These are phyloP conservation scores for Boeremia lycopersici DNA, from an alignment of 2,329 filamentous ascomycete species.

Conservation along the genomic window DNA sequence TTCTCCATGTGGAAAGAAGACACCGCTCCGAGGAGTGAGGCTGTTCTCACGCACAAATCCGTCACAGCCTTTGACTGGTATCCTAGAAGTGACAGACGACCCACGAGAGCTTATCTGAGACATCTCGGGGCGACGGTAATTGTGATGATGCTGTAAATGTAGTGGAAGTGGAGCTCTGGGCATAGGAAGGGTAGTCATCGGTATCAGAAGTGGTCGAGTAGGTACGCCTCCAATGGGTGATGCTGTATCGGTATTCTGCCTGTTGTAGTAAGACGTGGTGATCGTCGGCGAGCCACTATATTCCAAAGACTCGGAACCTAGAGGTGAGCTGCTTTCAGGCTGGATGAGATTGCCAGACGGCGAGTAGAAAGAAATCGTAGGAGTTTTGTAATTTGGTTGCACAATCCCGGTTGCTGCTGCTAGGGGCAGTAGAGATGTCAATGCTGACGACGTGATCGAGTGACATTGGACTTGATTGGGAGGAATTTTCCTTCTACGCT, in stretches of 20 bases:
- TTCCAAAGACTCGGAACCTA: slow-evolving; percentile 14
- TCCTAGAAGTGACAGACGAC: slow-evolving; percentile 14
- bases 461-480: slow-evolving; percentile 3
- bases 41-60: slow-evolving; percentile 32
- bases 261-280: slow-evolving; percentile 19
- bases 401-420: slow-evolving; percentile 46
- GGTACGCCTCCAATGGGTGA: background rate
- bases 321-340: slow-evolving; percentile 25
- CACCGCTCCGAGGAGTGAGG: slow-evolving; percentile 23
- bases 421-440: slow-evolving; percentile 45
- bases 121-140: slow-evolving; percentile 21
- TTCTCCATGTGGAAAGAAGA: slow-evolving; percentile 3
- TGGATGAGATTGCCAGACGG: slow-evolving; percentile 45
- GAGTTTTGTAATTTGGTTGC: slow-evolving; percentile 31
- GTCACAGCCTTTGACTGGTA: slow-evolving; percentile 36
- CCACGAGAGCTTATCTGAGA: slow-evolving; percentile 25
- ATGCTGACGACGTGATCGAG: slow-evolving; percentile 44
- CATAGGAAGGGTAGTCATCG: slow-evolving; percentile 30
- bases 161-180: slow-evolving; percentile 28
- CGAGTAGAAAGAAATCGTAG: slow-evolving; percentile 42
- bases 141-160: slow-evolving; percentile 31
- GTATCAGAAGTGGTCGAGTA: slow-evolving; percentile 24
- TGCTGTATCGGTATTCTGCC: background rate
- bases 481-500: background rate
- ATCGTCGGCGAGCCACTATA: slow-evolving; percentile 12